Conservation (phyloP, 1,284 basidiomycete genomes). For the Melampsora abietis-canadensis region DNA sequence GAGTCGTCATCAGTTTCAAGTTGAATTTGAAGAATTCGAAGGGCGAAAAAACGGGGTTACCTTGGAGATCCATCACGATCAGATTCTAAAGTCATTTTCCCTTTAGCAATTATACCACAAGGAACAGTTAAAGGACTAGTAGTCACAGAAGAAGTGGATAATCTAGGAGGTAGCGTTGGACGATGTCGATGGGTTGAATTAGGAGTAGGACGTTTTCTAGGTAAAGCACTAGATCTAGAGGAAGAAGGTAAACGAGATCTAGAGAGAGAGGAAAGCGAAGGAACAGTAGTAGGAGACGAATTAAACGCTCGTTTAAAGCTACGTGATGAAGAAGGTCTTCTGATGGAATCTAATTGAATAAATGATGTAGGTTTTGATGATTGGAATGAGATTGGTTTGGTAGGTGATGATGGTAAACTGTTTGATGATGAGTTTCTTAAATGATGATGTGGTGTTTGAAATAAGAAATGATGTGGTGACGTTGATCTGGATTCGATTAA, state of each 20-base stretch:
- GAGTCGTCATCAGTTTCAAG: neutral
- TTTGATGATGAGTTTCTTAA: neutral
- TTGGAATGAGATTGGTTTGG: neutral
- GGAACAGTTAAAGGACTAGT: neutral
- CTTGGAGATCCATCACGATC: constrained; percentile 2
- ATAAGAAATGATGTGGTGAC: too few species aligned
- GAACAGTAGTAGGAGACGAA: neutral
- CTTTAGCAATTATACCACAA: neutral
- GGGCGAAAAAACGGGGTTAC: neutral
- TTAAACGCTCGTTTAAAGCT: neutral
- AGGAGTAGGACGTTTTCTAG: constrained; percentile 5
- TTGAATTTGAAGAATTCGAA: neutral
- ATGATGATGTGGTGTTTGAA: too few species aligned
- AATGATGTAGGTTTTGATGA: neutral
- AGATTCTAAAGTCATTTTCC: neutral
- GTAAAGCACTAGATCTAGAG: neutral
- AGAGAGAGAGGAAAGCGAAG: neutral
- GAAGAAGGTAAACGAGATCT: neutral
- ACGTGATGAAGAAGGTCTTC: neutral
- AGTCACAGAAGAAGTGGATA: neutral
- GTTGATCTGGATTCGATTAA: too few species aligned
- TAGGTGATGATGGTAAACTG: neutral
- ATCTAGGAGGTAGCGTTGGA: neutral
- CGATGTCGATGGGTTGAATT: neutral
- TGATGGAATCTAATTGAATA: neutral